These are phyloP conservation scores for Wickerhamiella australiensis DNA, from an alignment of 805 yeast genomes.

Conservation along the genomic window DNA sequence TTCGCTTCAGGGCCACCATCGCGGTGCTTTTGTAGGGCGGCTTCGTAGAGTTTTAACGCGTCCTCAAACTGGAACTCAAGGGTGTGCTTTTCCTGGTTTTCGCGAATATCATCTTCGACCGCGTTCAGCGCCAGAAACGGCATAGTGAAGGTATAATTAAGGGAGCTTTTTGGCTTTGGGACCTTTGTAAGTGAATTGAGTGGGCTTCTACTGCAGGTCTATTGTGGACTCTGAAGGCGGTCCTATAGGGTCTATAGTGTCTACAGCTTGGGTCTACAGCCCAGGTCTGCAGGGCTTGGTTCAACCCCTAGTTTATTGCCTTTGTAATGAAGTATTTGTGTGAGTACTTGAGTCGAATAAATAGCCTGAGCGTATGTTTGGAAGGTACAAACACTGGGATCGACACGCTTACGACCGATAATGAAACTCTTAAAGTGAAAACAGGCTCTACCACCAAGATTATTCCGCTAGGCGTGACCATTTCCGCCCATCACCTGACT, in stretches of 20 bases:
- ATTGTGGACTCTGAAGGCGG: no score
- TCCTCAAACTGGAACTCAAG: constrained; percentile 84
- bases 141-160: no score
- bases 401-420: background rate
- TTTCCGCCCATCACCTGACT: background rate
- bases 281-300: no score
- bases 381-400: background rate
- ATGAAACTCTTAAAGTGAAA: background rate
- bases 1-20: constrained; percentile 28
- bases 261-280: no score
- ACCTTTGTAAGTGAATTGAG: background rate
- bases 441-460: background rate
- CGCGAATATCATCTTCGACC: constrained; percentile 52
- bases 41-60: constrained; percentile 63
- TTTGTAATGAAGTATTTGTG: constrained; percentile 2
- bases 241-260: no score
- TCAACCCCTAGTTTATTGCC: background rate
- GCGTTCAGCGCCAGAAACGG: constrained; percentile 67
- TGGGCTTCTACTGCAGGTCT: no score
- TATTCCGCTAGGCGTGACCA: background rate
- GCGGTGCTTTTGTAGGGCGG: constrained; percentile 55
- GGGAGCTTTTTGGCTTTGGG: background rate
- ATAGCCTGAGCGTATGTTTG: constrained; percentile 1
- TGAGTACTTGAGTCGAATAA: constrained; percentile 8
- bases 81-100: constrained; percentile 79